Conservation (phyloP, 2,329 filamentous ascomycete species). For the Colletotrichum chlorophyti region DNA sequence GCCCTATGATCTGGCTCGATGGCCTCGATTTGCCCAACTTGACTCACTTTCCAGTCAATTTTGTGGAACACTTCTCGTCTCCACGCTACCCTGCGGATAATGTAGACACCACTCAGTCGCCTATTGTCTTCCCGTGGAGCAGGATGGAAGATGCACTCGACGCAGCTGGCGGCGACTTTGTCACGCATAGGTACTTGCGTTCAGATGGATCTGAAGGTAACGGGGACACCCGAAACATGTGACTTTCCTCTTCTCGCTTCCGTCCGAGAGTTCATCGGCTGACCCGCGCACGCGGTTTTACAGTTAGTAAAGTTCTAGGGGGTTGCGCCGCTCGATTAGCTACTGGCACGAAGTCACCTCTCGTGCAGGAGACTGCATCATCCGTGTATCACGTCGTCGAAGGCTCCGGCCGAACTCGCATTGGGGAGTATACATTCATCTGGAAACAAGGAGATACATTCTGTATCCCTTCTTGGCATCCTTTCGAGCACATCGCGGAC, state of each 20-base stretch:
- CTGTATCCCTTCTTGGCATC: slow-evolving; percentile 59
- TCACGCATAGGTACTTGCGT: slow-evolving; percentile 40
- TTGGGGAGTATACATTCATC: slow-evolving; percentile 43
- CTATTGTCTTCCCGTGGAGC: slow-evolving; percentile 56
- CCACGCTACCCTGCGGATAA: slow-evolving; percentile 50
- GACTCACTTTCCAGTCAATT: slow-evolving; percentile 57
- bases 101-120: slow-evolving; percentile 44
- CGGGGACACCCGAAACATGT: too few species aligned
- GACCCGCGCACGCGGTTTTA: not conserved
- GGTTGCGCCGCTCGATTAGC: slow-evolving; percentile 52
- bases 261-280: not conserved
- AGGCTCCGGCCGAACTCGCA: slow-evolving; percentile 48
- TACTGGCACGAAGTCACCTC: slow-evolving; percentile 42
- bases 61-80: slow-evolving; percentile 54
- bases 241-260: too few species aligned
- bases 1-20: slow-evolving; percentile 64
- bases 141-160: slow-evolving; percentile 52
- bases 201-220: slow-evolving; percentile 38
- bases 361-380: slow-evolving; percentile 55
- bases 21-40: slow-evolving; percentile 59
- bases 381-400: slow-evolving; percentile 60
- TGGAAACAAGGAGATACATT: slow-evolving; percentile 63
- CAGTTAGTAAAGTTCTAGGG: slow-evolving; percentile 54
- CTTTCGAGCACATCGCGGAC: slow-evolving; percentile 53
- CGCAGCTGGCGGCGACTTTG: slow-evolving; percentile 34